Conservation (phyloP, 208 protist genomes). For the Leishmania major region DNA sequence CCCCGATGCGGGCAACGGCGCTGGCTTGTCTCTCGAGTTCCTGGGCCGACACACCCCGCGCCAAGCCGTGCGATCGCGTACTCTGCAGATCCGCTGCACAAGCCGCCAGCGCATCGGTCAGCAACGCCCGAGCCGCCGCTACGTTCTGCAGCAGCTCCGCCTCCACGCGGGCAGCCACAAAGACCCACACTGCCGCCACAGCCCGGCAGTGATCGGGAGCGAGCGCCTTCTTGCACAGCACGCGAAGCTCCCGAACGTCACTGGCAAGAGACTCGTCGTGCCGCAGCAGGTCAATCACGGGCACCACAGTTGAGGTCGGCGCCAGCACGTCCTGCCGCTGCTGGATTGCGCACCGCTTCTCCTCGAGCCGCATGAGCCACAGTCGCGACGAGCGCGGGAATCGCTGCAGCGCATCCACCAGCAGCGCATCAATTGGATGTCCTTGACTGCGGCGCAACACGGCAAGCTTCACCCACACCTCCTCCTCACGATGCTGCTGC, state of each 20-base stretch:
- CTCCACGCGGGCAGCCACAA: conserved; percentile 64
- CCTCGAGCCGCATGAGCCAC: conserved; percentile 77
- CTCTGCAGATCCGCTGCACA: conserved; percentile 20
- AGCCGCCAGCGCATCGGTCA: conserved; percentile 39
- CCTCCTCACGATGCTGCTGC: conserved; percentile 26
- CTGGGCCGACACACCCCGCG: conserved; percentile 20
- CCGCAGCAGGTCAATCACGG: conserved; percentile 12
- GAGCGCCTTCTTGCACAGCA: conserved; percentile 47
- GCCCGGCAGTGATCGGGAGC: conserved; percentile 45
- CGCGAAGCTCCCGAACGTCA: conserved; percentile 39
- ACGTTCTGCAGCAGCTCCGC: conserved; percentile 37
- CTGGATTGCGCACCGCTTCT: conserved; percentile 21
- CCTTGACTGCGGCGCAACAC: conserved; percentile 56
- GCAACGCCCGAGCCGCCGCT: conserved; percentile 35
- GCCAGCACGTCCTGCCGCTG: conserved; percentile 8
- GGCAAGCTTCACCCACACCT: conserved; percentile 62
- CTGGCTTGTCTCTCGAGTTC: conserved; percentile 51
- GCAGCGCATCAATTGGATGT: conserved; percentile 12
- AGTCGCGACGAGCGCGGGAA: conserved; percentile 57
- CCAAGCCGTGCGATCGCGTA: conserved; percentile 14
- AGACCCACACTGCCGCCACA: conserved; percentile 63
- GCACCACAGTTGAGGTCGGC: not conserved
- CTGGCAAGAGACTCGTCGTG: conserved; percentile 17
- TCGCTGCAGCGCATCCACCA: conserved; percentile 25
- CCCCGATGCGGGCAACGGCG: conserved; percentile 40